Percentiles rank a stretch among this genome's conserved stretches.
Evolutionary conservation across 345 rosid genomes (phyloP).

Genomic region (Rhodamnia rubescens): DNA sequence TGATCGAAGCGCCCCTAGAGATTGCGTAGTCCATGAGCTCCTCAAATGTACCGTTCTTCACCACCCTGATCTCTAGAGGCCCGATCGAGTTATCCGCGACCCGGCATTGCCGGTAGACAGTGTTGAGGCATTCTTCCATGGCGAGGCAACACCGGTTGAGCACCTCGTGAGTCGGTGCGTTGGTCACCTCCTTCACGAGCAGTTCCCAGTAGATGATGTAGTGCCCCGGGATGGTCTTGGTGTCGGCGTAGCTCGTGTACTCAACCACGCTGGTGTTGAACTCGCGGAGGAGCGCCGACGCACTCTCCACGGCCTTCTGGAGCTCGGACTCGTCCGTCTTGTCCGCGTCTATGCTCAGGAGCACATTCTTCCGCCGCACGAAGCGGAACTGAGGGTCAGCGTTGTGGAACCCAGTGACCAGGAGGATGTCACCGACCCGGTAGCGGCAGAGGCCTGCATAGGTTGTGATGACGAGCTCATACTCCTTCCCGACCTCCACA

Average conservation of each 20-base stretch:
- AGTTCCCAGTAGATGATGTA: constrained; percentile 82
- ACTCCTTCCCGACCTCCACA: constrained; percentile 68
- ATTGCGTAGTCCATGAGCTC: constrained; percentile 88
- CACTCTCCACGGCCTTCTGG: constrained; percentile 58
- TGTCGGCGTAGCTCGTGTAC: constrained; percentile 77
- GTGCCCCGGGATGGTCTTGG: constrained; percentile 71
- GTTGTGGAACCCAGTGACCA: constrained; percentile 76
- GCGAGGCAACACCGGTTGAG: constrained; percentile 51
- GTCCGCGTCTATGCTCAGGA: constrained; percentile 74
- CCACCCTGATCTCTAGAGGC: constrained; percentile 67
- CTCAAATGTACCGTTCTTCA: constrained; percentile 69
- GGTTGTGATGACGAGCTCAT: constrained; percentile 73
- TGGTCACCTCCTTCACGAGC: constrained; percentile 24
- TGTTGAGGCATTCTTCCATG: constrained; percentile 74
- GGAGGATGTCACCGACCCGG: constrained; percentile 80
- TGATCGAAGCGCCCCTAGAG: constrained; percentile 84
- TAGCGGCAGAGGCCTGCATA: constrained; percentile 71
- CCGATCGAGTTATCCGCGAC: constrained; percentile 74
- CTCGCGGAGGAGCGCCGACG: constrained; percentile 25
- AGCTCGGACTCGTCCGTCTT: constrained; percentile 84
- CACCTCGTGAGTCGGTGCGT: constrained; percentile 30
- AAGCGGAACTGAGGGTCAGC: constrained; percentile 76
- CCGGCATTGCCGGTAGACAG: constrained; percentile 74
- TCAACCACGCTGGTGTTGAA: constrained; percentile 59
- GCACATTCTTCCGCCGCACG: constrained; percentile 63